Percentiles rank a stretch among this genome's conserved stretches.
Conservation (phyloP, 1,284 basidiomycete species). For the Albatrellus sp. region DNA sequence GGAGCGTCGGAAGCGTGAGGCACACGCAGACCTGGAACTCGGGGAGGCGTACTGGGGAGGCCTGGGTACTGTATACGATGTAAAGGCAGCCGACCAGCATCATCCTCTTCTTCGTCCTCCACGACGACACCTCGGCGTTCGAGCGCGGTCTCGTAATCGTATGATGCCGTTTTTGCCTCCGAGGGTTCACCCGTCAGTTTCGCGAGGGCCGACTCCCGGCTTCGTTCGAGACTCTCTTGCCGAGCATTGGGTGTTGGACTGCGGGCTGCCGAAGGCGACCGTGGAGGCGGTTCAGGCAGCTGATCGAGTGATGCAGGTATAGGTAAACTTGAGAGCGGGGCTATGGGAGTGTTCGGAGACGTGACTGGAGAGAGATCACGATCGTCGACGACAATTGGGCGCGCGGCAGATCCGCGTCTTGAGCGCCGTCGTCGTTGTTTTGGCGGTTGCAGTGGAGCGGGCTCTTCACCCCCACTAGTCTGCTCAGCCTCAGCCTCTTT, state of each 20-base stretch:
- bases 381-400: slow-evolving; percentile 45
- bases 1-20: slow-evolving; percentile 40
- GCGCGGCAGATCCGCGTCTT: slow-evolving; percentile 37
- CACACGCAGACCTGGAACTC: slow-evolving; percentile 20
- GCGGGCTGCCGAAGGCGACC: slow-evolving; percentile 7
- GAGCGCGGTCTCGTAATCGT: slow-evolving; percentile 22
- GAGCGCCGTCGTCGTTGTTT: slow-evolving; percentile 44
- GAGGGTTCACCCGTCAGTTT: slow-evolving; percentile 14
- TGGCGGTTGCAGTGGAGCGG: slow-evolving; percentile 26
- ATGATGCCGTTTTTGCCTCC: slow-evolving; percentile 16
- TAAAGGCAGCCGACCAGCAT: slow-evolving; percentile 23
- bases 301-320: slow-evolving; percentile 24
- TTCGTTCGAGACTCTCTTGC: slow-evolving; percentile 13
- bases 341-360: slow-evolving; percentile 43
- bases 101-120: slow-evolving; percentile 51
- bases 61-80: slow-evolving; percentile 21
- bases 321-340: slow-evolving; percentile 39
- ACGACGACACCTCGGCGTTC: slow-evolving; percentile 57
- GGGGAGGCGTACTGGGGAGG: slow-evolving; percentile 22
- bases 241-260: slow-evolving; percentile 13
- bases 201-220: slow-evolving; percentile 22
- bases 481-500: slow-evolving; percentile 51
- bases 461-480: slow-evolving; percentile 53
- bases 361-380: slow-evolving; percentile 48
- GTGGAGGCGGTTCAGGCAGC: slow-evolving; percentile 15